phyloP scores from a whole-genome alignment of 306 rosid species.

The Albizia julibrissin region DNA sequence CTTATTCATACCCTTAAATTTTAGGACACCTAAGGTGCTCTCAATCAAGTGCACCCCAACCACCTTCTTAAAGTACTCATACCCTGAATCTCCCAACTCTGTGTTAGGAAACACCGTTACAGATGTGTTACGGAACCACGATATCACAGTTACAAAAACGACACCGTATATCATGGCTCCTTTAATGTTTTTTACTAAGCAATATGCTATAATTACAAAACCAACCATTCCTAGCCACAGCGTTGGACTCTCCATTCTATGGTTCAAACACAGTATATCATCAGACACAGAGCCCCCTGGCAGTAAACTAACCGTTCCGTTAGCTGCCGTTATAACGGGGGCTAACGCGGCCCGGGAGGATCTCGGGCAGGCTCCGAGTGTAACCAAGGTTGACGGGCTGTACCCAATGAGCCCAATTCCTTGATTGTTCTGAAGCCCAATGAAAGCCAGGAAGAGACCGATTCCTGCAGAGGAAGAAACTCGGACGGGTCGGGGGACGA shows the following conservation, averaged over 20 bases:
- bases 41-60: slow-evolving; percentile 69
- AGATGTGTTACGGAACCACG: slow-evolving; percentile 74
- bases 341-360: slow-evolving; percentile 49
- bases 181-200: slow-evolving; percentile 60
- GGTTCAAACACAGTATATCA: slow-evolving; percentile 49
- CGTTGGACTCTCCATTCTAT: slow-evolving; percentile 77
- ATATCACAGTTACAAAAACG: slow-evolving; percentile 72
- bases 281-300: slow-evolving; percentile 56
- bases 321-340: slow-evolving; percentile 48
- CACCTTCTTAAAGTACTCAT: slow-evolving; percentile 63
- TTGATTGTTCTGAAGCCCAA: slow-evolving; percentile 74
- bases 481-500: slow-evolving; percentile 79
- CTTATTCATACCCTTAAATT: slow-evolving; percentile 52
- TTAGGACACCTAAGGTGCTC: slow-evolving; percentile 66
- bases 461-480: slow-evolving; percentile 82
- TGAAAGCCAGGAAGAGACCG: slow-evolving; percentile 83
- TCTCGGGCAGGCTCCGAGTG: slow-evolving; percentile 75
- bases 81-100: slow-evolving; percentile 42
- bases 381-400: slow-evolving; percentile 71
- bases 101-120: slow-evolving; percentile 79
- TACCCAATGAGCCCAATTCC: slow-evolving; percentile 85
- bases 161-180: slow-evolving; percentile 91
- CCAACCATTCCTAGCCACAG: slow-evolving; percentile 81
- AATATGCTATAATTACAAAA: slow-evolving; percentile 69
- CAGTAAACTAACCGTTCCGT: slow-evolving; percentile 58